Percentiles rank a stretch among this genome's conserved stretches.
Conservation (phyloP, 2,329 filamentous ascomycete genomes). For the Capronia epimyces region DNA sequence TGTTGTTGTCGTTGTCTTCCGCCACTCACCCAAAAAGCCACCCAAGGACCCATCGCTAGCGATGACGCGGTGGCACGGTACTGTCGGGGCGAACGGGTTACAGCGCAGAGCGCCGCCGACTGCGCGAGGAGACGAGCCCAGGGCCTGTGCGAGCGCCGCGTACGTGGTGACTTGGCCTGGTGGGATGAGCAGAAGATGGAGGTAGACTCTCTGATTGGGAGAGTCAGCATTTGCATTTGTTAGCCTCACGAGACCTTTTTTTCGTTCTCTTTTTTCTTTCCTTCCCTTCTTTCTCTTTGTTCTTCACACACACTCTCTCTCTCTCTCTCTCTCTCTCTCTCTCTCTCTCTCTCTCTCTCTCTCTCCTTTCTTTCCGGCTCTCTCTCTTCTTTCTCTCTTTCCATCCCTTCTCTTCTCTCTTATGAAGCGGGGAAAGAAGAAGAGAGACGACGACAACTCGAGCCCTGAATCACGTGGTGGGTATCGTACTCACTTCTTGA, state of each 20-base stretch:
- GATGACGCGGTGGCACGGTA: conserved; percentile 39
- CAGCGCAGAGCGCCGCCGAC: conserved; percentile 40
- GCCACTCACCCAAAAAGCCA: conserved; percentile 47
- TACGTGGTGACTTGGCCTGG: conserved; percentile 72
- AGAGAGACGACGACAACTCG: no score
- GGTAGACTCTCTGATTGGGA: conserved; percentile 50
- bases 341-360: no score
- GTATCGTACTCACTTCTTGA: conserved; percentile 25
- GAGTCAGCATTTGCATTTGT: not conserved
- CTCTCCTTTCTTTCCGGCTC: no score
- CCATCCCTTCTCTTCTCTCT: no score
- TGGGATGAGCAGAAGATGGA: conserved; percentile 70
- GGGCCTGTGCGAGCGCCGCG: conserved; percentile 59
- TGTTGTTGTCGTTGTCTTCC: conserved; percentile 34
- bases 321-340: no score
- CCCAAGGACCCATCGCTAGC: conserved; percentile 36
- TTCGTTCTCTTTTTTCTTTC: no score
- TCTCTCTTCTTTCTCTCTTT: no score
- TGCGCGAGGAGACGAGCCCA: conserved; percentile 30
- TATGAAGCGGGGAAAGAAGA: no score
- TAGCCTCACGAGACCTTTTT: no score
- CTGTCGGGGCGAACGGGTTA: conserved; percentile 41
- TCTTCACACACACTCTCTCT: no score
- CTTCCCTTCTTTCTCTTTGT: no score
- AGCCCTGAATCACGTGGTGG: no score